Conservation (phyloP, 352 stramenopile genomes). For the Phytophthora sp. region DNA sequence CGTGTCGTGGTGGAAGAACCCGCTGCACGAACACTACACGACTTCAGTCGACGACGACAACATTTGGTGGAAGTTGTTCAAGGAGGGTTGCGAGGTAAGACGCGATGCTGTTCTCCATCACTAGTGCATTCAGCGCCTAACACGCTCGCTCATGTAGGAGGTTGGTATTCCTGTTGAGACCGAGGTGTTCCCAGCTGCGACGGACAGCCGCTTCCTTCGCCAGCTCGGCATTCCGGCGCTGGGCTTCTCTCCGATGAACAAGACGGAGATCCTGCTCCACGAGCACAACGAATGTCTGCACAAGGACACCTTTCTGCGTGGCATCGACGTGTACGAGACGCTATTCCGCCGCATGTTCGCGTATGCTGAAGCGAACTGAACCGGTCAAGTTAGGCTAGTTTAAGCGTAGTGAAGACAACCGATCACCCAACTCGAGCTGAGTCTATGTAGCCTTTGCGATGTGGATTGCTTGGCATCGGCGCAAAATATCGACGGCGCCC, state of each 20-base stretch:
- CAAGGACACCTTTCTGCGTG: conserved; percentile 91
- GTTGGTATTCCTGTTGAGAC: conserved; percentile 73
- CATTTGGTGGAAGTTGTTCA: conserved; percentile 65
- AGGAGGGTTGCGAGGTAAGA: conserved; percentile 45
- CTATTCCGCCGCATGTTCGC: conserved; percentile 62
- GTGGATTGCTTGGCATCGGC: no score
- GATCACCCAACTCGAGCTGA: no score
- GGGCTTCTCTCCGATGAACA: conserved; percentile 95
- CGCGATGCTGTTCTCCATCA: not conserved
- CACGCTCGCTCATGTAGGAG: conserved; percentile 36
- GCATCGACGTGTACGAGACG: conserved; percentile 89
- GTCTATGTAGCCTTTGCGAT: no score
- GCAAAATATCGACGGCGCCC: no score
- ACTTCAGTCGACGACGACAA: conserved; percentile 61
- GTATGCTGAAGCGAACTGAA: conserved; percentile 16
- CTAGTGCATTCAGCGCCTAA: not conserved
- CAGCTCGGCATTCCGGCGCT: conserved; percentile 91
- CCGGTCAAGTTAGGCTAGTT: not conserved
- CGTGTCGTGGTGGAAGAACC: conserved; percentile 44
- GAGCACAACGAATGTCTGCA: conserved; percentile 97
- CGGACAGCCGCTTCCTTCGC: conserved; percentile 93
- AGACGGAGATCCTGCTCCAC: conserved; percentile 95
- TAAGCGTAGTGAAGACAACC: no score
- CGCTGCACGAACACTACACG: conserved; percentile 66
- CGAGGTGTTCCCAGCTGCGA: conserved; percentile 95